Evolutionary conservation across 2,329 filamentous ascomycete genomes (phyloP).

Genomic region (Ceratocystis cubensis): DNA sequence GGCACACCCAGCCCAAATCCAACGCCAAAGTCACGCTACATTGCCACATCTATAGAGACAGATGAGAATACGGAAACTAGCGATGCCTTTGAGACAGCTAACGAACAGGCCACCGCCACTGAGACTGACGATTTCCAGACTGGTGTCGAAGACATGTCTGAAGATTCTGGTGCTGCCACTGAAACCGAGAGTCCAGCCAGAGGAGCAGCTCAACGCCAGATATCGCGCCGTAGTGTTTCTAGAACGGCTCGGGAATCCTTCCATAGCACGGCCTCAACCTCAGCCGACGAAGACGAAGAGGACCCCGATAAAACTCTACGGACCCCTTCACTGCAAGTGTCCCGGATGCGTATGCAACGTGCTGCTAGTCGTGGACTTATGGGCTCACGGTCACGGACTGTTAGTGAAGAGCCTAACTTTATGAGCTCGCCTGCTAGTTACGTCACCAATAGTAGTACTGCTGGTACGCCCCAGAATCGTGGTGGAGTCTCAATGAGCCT

Average conservation of each 20-base stretch:
- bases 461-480: constrained; percentile 37
- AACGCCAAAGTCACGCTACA: background rate
- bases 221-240: constrained; percentile 33
- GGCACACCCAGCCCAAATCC: constrained; percentile 19
- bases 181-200: constrained; percentile 61
- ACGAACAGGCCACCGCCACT: constrained; percentile 55
- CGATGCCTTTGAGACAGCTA: constrained; percentile 54
- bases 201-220: constrained; percentile 32
- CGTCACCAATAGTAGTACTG: constrained; percentile 34
- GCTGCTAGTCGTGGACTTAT: constrained; percentile 52
- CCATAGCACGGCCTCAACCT: constrained; percentile 80
- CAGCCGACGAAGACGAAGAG: constrained; percentile 56
- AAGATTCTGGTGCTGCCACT: constrained; percentile 63
- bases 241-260: constrained; percentile 54
- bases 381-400: constrained; percentile 46
- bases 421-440: constrained; percentile 49
- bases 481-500: constrained; percentile 57
- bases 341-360: constrained; percentile 56
- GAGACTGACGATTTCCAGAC: constrained; percentile 95
- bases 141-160: constrained; percentile 57
- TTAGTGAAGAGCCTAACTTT: constrained; percentile 46
- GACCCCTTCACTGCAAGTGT: constrained; percentile 50
- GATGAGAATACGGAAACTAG: constrained; percentile 53
- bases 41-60: constrained; percentile 10
- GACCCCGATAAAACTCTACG: constrained; percentile 42